Evolutionary conservation across 768 basidiomycete species (phyloP), one percentile per base, ranked within the genome.

Genomic region (Cyathus striatus): DNA sequence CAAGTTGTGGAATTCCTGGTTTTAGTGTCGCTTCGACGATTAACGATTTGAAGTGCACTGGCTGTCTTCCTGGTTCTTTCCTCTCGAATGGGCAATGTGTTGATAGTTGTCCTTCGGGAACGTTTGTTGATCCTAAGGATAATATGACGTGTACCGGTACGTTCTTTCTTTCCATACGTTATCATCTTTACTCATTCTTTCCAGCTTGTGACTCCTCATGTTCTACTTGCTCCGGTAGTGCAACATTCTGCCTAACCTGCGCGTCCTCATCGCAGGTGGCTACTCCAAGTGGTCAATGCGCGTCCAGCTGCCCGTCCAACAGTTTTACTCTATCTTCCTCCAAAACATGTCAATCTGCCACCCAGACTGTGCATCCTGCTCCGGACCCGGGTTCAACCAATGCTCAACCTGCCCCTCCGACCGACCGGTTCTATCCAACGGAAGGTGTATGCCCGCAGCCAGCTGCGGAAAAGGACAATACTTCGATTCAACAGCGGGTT

Each of bases 341-440:
- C 23, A 77, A 80, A 18, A 62, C 76, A 21, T 94, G 91, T 64
- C 79, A 42, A 52, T 81, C 4, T 95, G 92, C 60, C 90, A 94
- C 46, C 80, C 89, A 0, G 92, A 94, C 56, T 95, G 91, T 54
- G 79, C 78, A 13, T 81, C 84, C 1, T 95, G 92, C 62, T 79
- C 80, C 18, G 90, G 89, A n/a, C 53, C 75, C 17, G 76, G 80
- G 0, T 89, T 89, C 65, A 80, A 78, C 55, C 83, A 91, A 56
- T 95, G 91, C 62, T 72, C 79, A 6, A 76, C 76, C 38, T 93
- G 90, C 54, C 71, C 79, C 23, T 53, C 79, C 21, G 63, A 69
- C 17, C 76, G 81, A 0, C 90, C 89, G 0, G 86, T 91, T 27
- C 78, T 83, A 36, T 76, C 76, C 27, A 79, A 76, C 42, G 88